Conservation (phyloP, 2,329 filamentous ascomycete species). For the Lasiodiplodia sp. region DNA sequence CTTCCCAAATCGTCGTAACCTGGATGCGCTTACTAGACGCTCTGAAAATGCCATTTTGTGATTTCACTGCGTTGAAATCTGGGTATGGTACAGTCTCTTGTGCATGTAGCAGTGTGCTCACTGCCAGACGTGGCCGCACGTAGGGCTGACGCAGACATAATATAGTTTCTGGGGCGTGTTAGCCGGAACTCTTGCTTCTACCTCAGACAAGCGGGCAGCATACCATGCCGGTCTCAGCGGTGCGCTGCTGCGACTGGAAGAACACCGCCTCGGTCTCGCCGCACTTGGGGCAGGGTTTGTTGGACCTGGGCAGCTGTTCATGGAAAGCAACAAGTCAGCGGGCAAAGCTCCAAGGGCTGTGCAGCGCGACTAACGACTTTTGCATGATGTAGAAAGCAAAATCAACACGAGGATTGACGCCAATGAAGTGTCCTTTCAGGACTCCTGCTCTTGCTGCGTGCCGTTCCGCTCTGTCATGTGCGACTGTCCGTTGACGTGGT, state of each 20-base stretch:
- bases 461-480: slow-evolving; percentile 30
- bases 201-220: slow-evolving; percentile 47
- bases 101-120: slow-evolving; percentile 23
- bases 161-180: slow-evolving; percentile 54
- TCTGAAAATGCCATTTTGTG: slow-evolving; percentile 5
- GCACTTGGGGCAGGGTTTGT: slow-evolving; percentile 85
- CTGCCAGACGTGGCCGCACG: slow-evolving; percentile 85
- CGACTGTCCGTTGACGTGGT: slow-evolving; percentile 4
- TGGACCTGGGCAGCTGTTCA: slow-evolving; percentile 91
- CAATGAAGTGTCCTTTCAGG: neutral
- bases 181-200: slow-evolving; percentile 40
- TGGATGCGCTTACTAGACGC: neutral
- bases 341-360: slow-evolving; percentile 40
- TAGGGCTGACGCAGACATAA: slow-evolving; percentile 88
- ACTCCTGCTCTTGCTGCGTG: slow-evolving; percentile 34
- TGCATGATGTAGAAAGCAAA: slow-evolving; percentile 19
- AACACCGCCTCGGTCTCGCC: slow-evolving; percentile 91
- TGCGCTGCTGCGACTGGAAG: slow-evolving; percentile 98
- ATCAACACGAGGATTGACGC: slow-evolving; percentile 19
- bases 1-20: neutral
- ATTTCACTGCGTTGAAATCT: neutral
- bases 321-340: slow-evolving; percentile 44
- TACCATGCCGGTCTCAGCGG: slow-evolving; percentile 97
- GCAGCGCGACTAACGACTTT: slow-evolving; percentile 30
- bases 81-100: neutral